These are phyloP conservation scores for Phytophthora constricta DNA, from an alignment of 352 stramenopile genomes.

Conservation along the genomic window DNA sequence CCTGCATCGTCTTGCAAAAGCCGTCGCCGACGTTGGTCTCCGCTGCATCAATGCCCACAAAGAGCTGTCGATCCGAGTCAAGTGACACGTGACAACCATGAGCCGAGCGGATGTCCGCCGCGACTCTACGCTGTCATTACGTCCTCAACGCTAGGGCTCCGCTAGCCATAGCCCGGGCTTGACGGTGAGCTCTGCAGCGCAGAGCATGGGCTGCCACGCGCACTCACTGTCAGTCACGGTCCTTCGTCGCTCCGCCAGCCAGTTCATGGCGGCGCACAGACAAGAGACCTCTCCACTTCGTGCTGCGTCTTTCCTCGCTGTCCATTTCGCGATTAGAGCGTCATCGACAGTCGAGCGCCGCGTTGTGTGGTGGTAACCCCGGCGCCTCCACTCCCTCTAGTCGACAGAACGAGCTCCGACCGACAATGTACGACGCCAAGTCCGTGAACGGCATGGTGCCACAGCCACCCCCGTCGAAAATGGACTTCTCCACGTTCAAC, in stretches of 20 bases:
- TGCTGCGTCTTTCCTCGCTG: not conserved
- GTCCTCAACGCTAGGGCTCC: conserved; percentile 26
- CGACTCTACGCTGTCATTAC: conserved; percentile 36
- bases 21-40: no score
- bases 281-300: conserved; percentile 18
- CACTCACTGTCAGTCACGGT: conserved; percentile 22
- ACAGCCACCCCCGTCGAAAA: conserved; percentile 31
- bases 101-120: no score
- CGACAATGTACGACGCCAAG: conserved; percentile 36
- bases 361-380: conserved; percentile 12
- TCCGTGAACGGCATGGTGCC: conserved; percentile 39
- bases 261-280: conserved; percentile 24
- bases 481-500: conserved; percentile 49
- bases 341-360: conserved; percentile 5
- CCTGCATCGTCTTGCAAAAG: no score
- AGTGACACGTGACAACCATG: not conserved
- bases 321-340: conserved; percentile 33
- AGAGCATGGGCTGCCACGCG: conserved; percentile 5
- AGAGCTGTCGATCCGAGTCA: not conserved
- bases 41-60: not conserved
- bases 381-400: conserved; percentile 7
- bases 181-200: no score
- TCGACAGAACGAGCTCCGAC: conserved; percentile 23
- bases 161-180: conserved; percentile 28
- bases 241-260: conserved; percentile 14